These are phyloP conservation scores for Stereocaulon alpinum DNA, from an alignment of 495 filamentous ascomycete species.

Conservation along the genomic window DNA sequence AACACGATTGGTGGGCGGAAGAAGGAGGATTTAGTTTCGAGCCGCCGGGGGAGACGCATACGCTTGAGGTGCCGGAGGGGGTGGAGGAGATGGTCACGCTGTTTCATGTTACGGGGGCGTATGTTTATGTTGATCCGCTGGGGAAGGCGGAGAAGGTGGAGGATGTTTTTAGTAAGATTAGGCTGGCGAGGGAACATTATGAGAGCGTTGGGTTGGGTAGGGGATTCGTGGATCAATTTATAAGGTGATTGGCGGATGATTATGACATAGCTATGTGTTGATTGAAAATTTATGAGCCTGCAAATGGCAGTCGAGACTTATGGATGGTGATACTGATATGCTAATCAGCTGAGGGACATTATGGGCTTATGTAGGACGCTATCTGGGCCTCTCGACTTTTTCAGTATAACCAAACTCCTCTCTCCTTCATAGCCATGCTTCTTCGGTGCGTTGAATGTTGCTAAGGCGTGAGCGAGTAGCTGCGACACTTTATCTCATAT, in stretches of 20 bases:
- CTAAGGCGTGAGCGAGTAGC: too few relatives aligned
- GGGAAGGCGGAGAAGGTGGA: neutral
- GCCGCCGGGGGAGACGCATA: neutral
- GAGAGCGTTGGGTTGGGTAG: neutral
- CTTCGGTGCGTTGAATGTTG: too few relatives aligned
- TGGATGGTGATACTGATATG: too few relatives aligned
- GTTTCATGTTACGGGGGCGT: slow-evolving; percentile 2
- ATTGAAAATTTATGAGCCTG: too few relatives aligned
- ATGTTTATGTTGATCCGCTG: neutral
- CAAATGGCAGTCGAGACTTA: too few relatives aligned
- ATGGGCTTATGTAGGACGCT: too few relatives aligned
- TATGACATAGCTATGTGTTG: neutral
- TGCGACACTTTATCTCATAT: too few relatives aligned
- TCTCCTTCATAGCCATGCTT: too few relatives aligned
- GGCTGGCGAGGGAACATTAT: neutral
- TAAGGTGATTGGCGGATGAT: neutral
- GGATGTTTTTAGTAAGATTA: neutral
- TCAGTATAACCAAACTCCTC: too few relatives aligned
- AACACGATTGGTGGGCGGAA: neutral
- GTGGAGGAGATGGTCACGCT: slow-evolving; percentile 3
- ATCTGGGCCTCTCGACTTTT: too few relatives aligned
- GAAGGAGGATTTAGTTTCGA: neutral
- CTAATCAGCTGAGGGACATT: too few relatives aligned
- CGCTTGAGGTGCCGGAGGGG: neutral
- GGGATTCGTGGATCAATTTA: neutral